Conservation (phyloP, 179 eudicot species). For the Drosera spatulata region DNA sequence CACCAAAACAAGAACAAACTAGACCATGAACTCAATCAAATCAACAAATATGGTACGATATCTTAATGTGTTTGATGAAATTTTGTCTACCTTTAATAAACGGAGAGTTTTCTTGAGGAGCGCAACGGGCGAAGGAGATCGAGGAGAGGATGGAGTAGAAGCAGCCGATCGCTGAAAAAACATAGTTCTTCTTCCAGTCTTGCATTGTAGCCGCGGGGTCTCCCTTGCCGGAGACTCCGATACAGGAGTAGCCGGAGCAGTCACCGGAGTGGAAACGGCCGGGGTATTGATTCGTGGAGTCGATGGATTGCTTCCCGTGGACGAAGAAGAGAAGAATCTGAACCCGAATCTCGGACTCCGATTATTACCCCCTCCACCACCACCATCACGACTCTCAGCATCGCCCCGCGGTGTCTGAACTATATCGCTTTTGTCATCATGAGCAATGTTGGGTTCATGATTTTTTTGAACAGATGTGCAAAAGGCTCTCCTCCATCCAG, state of each 20-base stretch:
- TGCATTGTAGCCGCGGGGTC: constrained; percentile 42
- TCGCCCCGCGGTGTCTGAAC: neutral
- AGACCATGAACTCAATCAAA: too few relatives aligned
- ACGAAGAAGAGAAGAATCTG: constrained; percentile 40
- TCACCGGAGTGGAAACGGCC: constrained; percentile 12
- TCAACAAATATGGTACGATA: too few relatives aligned
- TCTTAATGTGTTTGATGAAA: neutral
- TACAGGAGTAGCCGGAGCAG: constrained; percentile 3
- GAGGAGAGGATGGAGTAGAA: constrained; percentile 40
- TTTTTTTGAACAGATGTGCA: constrained; percentile 61
- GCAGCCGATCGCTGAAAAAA: constrained; percentile 20
- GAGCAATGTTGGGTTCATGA: constrained; percentile 9
- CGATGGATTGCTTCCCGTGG: constrained; percentile 24
- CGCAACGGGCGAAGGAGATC: constrained; percentile 61
- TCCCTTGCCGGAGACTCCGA: constrained; percentile 4
- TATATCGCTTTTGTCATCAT: neutral
- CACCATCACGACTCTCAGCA: neutral
- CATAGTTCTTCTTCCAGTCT: constrained; percentile 30
- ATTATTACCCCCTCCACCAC: neutral
- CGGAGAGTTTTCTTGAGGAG: constrained; percentile 44
- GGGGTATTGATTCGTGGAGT: constrained; percentile 39
- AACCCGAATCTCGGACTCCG: constrained; percentile 20
- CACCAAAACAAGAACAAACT: neutral
- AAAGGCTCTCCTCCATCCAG: constrained; percentile 83
- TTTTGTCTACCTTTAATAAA: constrained; percentile 29